Evolutionary conservation across 257 asterid species (phyloP), one percentile per base, ranked within the genome.

Genomic region (Ilex asprella): DNA sequence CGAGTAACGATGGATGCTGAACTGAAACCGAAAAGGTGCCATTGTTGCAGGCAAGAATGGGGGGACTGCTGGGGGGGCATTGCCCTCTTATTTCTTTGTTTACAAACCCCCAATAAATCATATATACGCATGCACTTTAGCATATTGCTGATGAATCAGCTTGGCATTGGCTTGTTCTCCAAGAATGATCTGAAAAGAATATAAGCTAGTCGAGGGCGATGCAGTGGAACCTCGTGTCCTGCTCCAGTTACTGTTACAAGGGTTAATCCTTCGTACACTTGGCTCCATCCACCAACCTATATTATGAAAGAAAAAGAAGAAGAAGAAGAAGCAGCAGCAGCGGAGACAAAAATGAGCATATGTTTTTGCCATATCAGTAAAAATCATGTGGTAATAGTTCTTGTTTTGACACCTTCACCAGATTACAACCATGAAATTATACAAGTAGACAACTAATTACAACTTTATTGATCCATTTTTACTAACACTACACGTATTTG

Each of bases 211-310:
- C 95, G 90, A n/a, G 99, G 99, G 63, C 93, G 85, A 82, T 90
- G 96, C 31, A 87, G 84, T 8, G 99, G 99, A 65, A 93, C 99
- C 78, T 89, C 99, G 6, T 93, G 99, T 57, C 99, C 99, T 6
- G 97, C 99, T 69, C 99, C 99, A 2, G 76, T 82, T 39, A 93
- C 79, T 0, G 95, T 89, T 70, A 93, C 97, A 11, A 89, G 76
- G 12, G 88, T 93, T 78, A 93, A 67, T 46, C 99, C 99, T 71
- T 93, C 29, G 72, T 89, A 93, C 30, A 86, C 69, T 80, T 93
- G 97, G 81, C 97, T 90, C 99, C 99, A 93, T 64, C 99, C 99
- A 56, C 97, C 99, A 74, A 89, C 97, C 99, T 93, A 61, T 30
- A 32, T 64, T 35, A 51, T 10, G 52, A 30, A 31, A 21, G 27